Evolutionary conservation across 2,329 filamentous ascomycete species (phyloP).

Genomic region (Penicillium verrucosum): DNA sequence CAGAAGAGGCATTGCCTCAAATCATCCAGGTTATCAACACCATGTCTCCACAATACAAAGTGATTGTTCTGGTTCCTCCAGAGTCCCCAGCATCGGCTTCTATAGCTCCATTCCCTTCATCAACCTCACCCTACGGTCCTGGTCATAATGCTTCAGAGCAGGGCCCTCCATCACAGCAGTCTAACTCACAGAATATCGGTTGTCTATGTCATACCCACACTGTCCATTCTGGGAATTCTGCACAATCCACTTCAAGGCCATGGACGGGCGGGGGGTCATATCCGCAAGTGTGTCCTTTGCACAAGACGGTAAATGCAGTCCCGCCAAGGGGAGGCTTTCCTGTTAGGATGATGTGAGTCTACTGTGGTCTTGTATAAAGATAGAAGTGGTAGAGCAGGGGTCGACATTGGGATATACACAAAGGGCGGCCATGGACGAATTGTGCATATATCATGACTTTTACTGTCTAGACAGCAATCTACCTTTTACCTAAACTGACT

Average conservation of each 20-base stretch:
- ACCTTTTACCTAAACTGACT: no score
- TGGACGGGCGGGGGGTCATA: background rate
- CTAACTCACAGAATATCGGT: background rate
- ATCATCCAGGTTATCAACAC: constrained; percentile 17
- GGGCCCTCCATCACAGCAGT: background rate
- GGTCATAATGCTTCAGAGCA: background rate
- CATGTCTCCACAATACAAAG: constrained; percentile 15
- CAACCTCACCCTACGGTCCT: background rate
- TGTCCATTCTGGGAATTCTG: background rate
- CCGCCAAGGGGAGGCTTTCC: background rate
- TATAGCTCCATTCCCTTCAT: background rate
- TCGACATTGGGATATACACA: background rate
- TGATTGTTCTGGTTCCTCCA: constrained; percentile 19
- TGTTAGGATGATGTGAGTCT: constrained; percentile 2
- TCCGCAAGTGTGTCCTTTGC: constrained; percentile 2
- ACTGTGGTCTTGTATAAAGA: background rate
- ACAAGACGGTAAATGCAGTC: background rate
- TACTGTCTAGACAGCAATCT: background rate
- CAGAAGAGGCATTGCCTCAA: constrained; percentile 19
- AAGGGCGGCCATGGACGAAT: background rate
- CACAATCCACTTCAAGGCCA: background rate
- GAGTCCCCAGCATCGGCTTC: background rate
- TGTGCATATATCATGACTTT: background rate
- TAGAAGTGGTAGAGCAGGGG: background rate
- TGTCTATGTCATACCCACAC: constrained; percentile 9